A percentile compares a stretch with the other conserved stretches of the same genome.
phyloP scores from a whole-genome alignment of 768 basidiomycete genomes.

The Rubroboletus pulcherrimus region DNA sequence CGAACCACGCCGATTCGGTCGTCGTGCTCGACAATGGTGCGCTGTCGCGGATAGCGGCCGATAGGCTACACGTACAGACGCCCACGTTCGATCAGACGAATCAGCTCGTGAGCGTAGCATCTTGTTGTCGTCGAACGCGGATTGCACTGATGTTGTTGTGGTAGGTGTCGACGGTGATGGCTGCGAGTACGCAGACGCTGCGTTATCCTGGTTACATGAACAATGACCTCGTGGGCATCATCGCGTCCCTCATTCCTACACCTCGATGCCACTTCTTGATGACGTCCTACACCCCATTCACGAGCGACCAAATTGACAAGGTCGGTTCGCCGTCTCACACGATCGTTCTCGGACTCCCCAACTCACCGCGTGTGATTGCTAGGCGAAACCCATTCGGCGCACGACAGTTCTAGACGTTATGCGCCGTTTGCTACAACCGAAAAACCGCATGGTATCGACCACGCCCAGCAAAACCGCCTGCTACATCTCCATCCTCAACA shows the following conservation, averaged over 20 bases:
- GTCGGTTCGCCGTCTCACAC: slow-evolving; percentile 39
- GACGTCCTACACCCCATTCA: slow-evolving; percentile 99
- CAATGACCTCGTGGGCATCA: slow-evolving; percentile 96
- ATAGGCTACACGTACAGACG: slow-evolving; percentile 83
- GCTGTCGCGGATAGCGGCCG: slow-evolving; percentile 86
- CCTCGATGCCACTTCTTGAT: slow-evolving; percentile 97
- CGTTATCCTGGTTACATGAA: slow-evolving; percentile 99
- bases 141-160: not conserved
- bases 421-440: slow-evolving; percentile 94
- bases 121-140: not conserved
- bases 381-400: slow-evolving; percentile 94
- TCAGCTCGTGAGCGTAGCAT: slow-evolving; percentile 58
- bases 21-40: slow-evolving; percentile 98
- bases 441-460: slow-evolving; percentile 97
- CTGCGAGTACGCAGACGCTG: slow-evolving; percentile 94
- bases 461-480: slow-evolving; percentile 88
- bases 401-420: slow-evolving; percentile 98
- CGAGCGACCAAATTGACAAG: slow-evolving; percentile 95
- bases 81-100: slow-evolving; percentile 91
- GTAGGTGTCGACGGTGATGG: slow-evolving; percentile 96
- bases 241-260: slow-evolving; percentile 94
- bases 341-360: not conserved
- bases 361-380: not conserved
- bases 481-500: slow-evolving; percentile 97
- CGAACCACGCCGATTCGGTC: slow-evolving; percentile 95